Evolutionary conservation across 352 stramenopile genomes (phyloP), one percentile per base, ranked within the genome.

Genomic region (Albugo candida): DNA sequence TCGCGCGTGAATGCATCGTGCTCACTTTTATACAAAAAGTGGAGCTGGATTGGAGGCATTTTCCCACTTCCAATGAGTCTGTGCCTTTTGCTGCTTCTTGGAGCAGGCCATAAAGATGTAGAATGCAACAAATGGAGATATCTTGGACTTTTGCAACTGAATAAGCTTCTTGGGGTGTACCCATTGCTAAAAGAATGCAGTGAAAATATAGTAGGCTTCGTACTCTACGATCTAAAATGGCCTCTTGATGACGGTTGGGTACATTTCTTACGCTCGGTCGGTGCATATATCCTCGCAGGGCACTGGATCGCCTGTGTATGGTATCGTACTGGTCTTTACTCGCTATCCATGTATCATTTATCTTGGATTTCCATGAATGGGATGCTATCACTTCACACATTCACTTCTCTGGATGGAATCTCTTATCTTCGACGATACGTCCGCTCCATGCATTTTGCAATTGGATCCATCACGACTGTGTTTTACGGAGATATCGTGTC

Each of bases 281-380:
- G 46, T 18, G 55, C 60, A 8, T 86, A 79, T 47, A 8, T 82
- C 42, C 42, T 87, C 12, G 58, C 62, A 0, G 64, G 60, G 1
- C 74, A 87, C 50, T 84, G 69, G 71, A 81, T 84, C 35, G 71
- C 53, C 2, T 87, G 74, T 17, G 36, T 77, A 1, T 84, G 71
- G 71, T 84, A 65, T 36, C 61, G 56, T 13, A 49, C 64, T 17
- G 67, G 69, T 10, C 21, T 81, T 17, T 50, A 72, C 18, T 65
- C 66, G 3, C 64, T 70, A 37, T 35, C 64, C 8, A 46, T 67
- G 13, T 74, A 74, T 41, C 62, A 66, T 13, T 61, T 54, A 11
- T 81, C 68, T 13, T 83, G 71, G 71, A 52, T 83, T 17, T 64
- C 61, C 5, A 70, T 64, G 1, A 48, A 60, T 27, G 59, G 65